A percentile compares a stretch with the other conserved stretches of the same genome.
phyloP scores from a whole-genome alignment of 2,329 filamentous ascomycete genomes.

The Fusarium xyrophilum region DNA sequence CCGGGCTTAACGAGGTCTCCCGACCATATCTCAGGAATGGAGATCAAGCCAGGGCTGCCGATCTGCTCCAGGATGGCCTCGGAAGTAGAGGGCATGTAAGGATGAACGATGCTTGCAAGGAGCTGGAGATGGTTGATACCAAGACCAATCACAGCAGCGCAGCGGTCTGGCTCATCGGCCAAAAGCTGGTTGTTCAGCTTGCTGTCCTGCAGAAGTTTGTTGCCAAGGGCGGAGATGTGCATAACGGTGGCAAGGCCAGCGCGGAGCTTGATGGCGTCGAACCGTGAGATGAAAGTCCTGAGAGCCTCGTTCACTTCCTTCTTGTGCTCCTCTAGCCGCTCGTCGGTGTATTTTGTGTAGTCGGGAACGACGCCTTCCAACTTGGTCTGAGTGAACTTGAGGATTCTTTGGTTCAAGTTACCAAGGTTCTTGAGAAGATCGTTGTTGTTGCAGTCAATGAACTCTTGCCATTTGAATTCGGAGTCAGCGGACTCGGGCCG shows the following conservation, averaged over 20 bases:
- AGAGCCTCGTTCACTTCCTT: constrained; percentile 71
- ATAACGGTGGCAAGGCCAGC: constrained; percentile 70
- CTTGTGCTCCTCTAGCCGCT: constrained; percentile 60
- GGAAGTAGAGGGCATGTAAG: constrained; percentile 85
- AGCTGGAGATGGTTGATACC: constrained; percentile 85
- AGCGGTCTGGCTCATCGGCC: constrained; percentile 61
- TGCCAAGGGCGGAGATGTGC: constrained; percentile 67
- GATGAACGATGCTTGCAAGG: constrained; percentile 77
- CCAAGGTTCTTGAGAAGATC: constrained; percentile 80
- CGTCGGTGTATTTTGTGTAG: constrained; percentile 62
- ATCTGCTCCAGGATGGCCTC: constrained; percentile 80
- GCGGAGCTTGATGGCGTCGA: constrained; percentile 76
- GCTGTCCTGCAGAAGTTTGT: constrained; percentile 60
- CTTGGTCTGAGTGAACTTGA: constrained; percentile 80
- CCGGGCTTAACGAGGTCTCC: constrained; percentile 69
- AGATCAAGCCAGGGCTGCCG: constrained; percentile 55
- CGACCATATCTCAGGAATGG: constrained; percentile 73
- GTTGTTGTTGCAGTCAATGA: constrained; percentile 86
- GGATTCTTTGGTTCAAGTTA: constrained; percentile 75
- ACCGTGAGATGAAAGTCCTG: constrained; percentile 69
- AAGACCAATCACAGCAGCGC: constrained; percentile 71
- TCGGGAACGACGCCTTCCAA: constrained; percentile 74
- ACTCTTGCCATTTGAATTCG: constrained; percentile 87
- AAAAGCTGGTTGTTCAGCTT: constrained; percentile 63
- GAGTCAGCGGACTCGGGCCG: constrained; percentile 86